Evolutionary conservation across 306 rosid genomes (phyloP), one percentile per base, ranked within the genome.

Genomic region (Prosopis cineraria): DNA sequence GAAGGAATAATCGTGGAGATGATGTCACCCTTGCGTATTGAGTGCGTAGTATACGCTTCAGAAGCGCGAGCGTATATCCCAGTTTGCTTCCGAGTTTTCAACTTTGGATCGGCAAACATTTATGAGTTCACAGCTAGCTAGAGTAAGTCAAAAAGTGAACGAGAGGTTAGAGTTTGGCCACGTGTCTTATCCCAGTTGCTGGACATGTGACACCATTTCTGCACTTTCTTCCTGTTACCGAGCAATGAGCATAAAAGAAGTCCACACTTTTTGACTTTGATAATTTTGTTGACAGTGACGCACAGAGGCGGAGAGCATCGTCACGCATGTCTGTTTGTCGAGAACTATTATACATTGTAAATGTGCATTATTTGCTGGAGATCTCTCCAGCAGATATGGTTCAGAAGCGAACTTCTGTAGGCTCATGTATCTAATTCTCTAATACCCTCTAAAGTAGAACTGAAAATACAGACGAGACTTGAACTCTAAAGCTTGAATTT

Each of bases 311-410:
- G n/a, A n/a, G n/a, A n/a, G n/a, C n/a, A n/a, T n/a, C n/a, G n/a
- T 19, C 55, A 13, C 9, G 4, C 3, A 62, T 17, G 69, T 17
- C 24, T 33, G 39, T 14, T 34, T 34, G 34, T 59, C 3, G 71
- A 47, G 29, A 47, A n/a, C 14, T 33, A 41, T 66, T 53, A 20
- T 5, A 53, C 63, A 25, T 50, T 24, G 48, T 33, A 31, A 22
- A 24, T 37, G 43, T 44, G 76, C 79, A 40, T 36, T 77, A 71
- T 75, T 77, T 65, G 78, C 78, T 77, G 63, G 78, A 81, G 72
- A 45, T 43, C 65, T 41, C 45, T 72, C 50, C 71, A n/a, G 53
- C 74, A 81, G 22, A 3, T 10, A 53, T 43, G 50, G n/a, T 8
- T 9, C 50, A 20, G 5, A 34, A 2, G 44, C 43, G 40, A 52